Base-by-base conservation (phyloP, 129 eudicot species). In the Smallanthus sonchifolius region DNA sequence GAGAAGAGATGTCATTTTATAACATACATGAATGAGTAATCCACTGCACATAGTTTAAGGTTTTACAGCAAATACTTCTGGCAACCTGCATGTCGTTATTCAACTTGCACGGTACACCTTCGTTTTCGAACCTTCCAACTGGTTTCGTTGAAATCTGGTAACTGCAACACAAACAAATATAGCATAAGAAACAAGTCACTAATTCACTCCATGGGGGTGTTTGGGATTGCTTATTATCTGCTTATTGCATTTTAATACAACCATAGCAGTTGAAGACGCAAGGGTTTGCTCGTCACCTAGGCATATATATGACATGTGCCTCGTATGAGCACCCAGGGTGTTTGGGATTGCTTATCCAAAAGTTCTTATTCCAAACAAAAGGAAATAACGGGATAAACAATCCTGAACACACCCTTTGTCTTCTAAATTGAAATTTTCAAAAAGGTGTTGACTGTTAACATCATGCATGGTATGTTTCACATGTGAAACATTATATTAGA, bases 91-190 rank as follows among this genome's bases (percentile, higher is more conserved):
- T 55, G 67, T 67, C 14, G 3, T 47, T 61, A 82, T 37, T 79
- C 84, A 59, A 79, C 72, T 55, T 61, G 63, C 79, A 91, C 89
- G 6, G 20, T 72, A 71, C 97, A 89, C 45, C 81, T 76, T 62
- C 89, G 85, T 77, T 89, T 86, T 15, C 73, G 67, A 65, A 70
- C 78, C 74, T 81, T 80, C 66, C 83, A 79, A 57, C 80, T 13
- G 61, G 69, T 74, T 69, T 81, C 81, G 24, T 70, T 81, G 40
- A 75, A 77, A 67, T 75, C 79, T 52, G 48, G 72, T 35, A 82
- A 69, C 86, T 82, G 80, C 83, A 77, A 11, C 45, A 45, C 16
- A 35, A 73, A 73, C 28, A 37, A 72, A 52, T 44, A 39, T 24
- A 19, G 11, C 36, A 38, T 71, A 39, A 71, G 75, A 51, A 10